Evolutionary conservation across 192 early-diverging fungal species (phyloP), one percentile per base, ranked within the genome.

Genomic region (Lobosporangium transversale): DNA sequence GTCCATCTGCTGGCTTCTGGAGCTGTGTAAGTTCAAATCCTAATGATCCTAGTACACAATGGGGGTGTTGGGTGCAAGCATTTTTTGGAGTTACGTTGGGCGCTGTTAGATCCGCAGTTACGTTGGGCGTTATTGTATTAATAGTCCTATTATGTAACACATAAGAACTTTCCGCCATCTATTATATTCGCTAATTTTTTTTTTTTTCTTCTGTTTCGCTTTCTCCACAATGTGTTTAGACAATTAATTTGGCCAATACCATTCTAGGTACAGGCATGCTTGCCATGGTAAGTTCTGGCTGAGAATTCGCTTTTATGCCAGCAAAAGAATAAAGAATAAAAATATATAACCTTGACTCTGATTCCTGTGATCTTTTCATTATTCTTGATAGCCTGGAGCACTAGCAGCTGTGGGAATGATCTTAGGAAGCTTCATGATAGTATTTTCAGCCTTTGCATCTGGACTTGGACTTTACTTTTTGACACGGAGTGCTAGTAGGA

Each of bases 211-310:
- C 42, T 50, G 18, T 50, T 33, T 33, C 14, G 32, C 43, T 33
- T 61, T 33, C 23, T n/a, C 8, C 5, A 27, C 23, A 43, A 58
- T 29, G 27, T 53, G 21, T 42, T 53, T 76, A 76, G 73, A 62
- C 73, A 9, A 86, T 95, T 55, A 99, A 98, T 70, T 83, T 99
- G 35, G 86, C 91, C 37, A 99, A 99, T 68, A 99, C 97, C 0
- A 97, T 99, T 70, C 81, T 98, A 11, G 97, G 97, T n/a, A 89
- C 91, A 44, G 98, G 96, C 4, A 97, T 98, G 94, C 82, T 99
- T 26, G 97, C 96, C 33, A 97, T 99, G 97, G 91, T 92, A 84
- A 47, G 79, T 50, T n/a, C n/a, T n/a, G n/a, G n/a, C n/a, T n/a
- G n/a, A n/a, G n/a, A n/a, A n/a, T n/a, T n/a, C n/a, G n/a, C n/a